phyloP scores from a whole-genome alignment of 371 early-diverging fungal species.

The Apophysomyces trapeziformis region DNA sequence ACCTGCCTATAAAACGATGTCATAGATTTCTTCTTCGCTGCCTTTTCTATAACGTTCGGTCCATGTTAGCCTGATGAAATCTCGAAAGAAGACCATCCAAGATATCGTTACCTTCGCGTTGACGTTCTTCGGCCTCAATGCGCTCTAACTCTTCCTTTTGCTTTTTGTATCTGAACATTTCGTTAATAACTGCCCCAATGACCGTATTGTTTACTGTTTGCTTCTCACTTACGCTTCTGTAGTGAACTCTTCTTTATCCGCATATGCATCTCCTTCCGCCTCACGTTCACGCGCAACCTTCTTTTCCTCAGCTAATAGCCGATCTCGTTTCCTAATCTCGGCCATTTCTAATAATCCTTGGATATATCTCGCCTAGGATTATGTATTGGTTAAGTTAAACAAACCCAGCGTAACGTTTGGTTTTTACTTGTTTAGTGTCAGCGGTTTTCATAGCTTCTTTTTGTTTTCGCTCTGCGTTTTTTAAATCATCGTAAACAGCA shows the following conservation, averaged over 20 bases:
- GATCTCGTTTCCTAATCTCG: conserved; percentile 83
- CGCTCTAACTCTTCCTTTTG: conserved; percentile 77
- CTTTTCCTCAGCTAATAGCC: conserved; percentile 79
- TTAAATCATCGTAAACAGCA: conserved; percentile 86
- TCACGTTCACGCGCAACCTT: conserved; percentile 77
- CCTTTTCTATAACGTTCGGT: conserved; percentile 22
- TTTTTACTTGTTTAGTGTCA: conserved; percentile 31
- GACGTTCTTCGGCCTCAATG: conserved; percentile 84
- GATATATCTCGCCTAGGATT: conserved; percentile 79
- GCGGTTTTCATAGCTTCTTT: conserved; percentile 45
- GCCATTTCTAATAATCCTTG: conserved; percentile 74
- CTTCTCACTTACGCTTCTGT: conserved; percentile 71
- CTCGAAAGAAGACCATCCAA: not conserved
- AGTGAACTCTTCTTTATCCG: conserved; percentile 83
- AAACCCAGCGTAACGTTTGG: conserved; percentile 14
- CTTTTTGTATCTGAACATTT: conserved; percentile 63
- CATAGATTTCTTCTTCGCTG: conserved; percentile 41
- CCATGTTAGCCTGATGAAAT: not conserved
- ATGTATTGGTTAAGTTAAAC: not conserved
- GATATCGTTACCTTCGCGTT: conserved; percentile 50
- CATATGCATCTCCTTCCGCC: conserved; percentile 58
- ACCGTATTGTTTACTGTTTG: not conserved
- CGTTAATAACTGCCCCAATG: not conserved
- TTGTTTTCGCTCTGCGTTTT: conserved; percentile 63
- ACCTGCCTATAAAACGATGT: conserved; percentile 50